Evolutionary conservation across 2,329 filamentous ascomycete species (phyloP), one percentile per base, ranked within the genome.

Genomic region (Trichoderma simmonsii): DNA sequence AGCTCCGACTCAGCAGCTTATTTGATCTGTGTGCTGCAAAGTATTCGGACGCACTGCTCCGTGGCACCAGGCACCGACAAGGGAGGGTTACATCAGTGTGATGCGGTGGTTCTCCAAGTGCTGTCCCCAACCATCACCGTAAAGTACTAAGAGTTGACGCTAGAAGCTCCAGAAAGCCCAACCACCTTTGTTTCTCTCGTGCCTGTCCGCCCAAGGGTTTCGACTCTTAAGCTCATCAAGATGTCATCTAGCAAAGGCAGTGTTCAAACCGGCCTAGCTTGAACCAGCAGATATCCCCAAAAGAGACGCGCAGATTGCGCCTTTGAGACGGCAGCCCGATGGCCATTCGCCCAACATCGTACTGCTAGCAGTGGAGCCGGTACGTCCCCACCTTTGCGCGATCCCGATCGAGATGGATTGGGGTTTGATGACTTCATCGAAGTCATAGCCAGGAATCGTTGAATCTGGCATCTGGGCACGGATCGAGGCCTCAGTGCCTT

Each of bases 361-460:
- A n/a, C 57, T 60, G 6, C 6, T 34, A 24, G 30, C 12, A 21
- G 67, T 62, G 67, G 67, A 51, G 28, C 28, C 12, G 57, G 67
- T 21, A 36, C 67, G 67, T 70, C 61, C 30, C 67, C 67, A 62
- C 67, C 36, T 6, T 14, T 30, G 28, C 56, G 30, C 66, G 60
- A 63, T 72, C 71, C 36, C 64, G 71, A 72, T 72, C 71, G 71
- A 63, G 63, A 62, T 62, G 30, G 18, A n/a, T 54, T 26, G 30
- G 26, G 18, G 43, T 28, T 57, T 57, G n/a, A 72, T 72, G 71
- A 72, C 71, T 68, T 72, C 71, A 72, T 72, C 64, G 57, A 39
- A 21, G 63, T 36, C 56, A 48, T 67, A 18, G 70, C 15, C 18
- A 34, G 48, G 36, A 57, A 64, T 64, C 71, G 64, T 57, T n/a